Evolutionary conservation across 2,329 filamentous ascomycete genomes (phyloP).

Genomic region (Botryotinia convoluta): DNA sequence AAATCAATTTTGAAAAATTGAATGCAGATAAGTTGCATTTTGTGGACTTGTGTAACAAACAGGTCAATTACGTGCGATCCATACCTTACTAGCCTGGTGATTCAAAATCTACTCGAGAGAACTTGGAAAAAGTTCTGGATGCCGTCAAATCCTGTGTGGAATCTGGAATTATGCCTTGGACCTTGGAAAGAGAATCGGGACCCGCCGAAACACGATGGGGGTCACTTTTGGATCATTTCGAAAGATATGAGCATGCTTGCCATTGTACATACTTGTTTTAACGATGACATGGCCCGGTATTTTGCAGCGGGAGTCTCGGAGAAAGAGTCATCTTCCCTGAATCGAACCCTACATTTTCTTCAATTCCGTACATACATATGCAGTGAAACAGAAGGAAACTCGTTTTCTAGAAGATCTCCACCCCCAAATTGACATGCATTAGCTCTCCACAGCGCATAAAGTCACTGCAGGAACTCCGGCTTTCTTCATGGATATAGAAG

Average conservation of each 20-base stretch:
- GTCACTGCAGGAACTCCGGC: neutral
- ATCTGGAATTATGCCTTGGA: neutral
- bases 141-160: neutral
- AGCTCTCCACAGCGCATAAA: neutral
- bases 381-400: constrained; percentile 16
- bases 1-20: neutral
- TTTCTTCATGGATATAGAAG: constrained; percentile 5
- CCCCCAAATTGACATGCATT: neutral
- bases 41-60: neutral
- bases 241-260: neutral
- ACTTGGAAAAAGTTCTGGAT: neutral
- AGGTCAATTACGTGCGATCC: neutral
- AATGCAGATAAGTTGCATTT: neutral
- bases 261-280: neutral
- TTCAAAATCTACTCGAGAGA: neutral
- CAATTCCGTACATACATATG: constrained; percentile 10
- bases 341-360: neutral
- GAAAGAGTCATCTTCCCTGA: neutral
- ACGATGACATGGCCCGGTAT: neutral
- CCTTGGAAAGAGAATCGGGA: neutral
- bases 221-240: neutral
- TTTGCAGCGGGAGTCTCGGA: neutral
- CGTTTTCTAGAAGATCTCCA: constrained; percentile 15
- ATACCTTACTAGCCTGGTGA: neutral
- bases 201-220: neutral